These are phyloP conservation scores for Ajuga chamaepitys DNA, from an alignment of 257 asterid species.

Conservation along the genomic window DNA sequence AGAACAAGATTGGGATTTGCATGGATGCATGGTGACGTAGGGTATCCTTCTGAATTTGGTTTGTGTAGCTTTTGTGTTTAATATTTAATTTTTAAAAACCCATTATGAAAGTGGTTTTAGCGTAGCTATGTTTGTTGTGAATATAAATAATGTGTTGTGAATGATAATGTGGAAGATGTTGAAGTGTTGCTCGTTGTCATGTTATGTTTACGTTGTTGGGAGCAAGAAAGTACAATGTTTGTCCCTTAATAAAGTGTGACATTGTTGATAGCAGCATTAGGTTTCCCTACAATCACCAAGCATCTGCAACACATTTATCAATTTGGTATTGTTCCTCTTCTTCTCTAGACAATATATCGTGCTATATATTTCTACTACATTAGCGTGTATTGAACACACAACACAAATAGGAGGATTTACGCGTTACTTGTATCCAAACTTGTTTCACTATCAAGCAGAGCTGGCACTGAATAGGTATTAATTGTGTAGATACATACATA, in stretches of 20 bases:
- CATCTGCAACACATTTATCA: constrained; percentile 19
- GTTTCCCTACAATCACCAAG: background rate
- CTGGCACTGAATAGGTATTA: too few species aligned
- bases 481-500: background rate
- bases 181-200: constrained; percentile 10
- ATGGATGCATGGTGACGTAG: too few species aligned
- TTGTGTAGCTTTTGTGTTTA: too few species aligned
- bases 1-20: too few species aligned
- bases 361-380: constrained; percentile 23
- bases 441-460: constrained; percentile 25
- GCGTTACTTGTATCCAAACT: too few species aligned
- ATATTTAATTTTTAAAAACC: too few species aligned
- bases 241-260: background rate
- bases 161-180: background rate
- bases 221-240: constrained; percentile 5
- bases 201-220: constrained; percentile 8
- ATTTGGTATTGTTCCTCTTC: constrained; percentile 16
- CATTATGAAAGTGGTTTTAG: too few species aligned
- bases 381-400: too few species aligned
- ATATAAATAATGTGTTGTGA: too few species aligned
- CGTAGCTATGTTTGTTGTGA: too few species aligned
- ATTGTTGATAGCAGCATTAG: constrained; percentile 1
- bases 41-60: too few species aligned
- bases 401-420: too few species aligned
- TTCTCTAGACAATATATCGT: constrained; percentile 26